Percentiles rank a stretch among this genome's conserved stretches.
phyloP scores from a whole-genome alignment of 345 rosid genomes.

The Gossypium longicalyx region DNA sequence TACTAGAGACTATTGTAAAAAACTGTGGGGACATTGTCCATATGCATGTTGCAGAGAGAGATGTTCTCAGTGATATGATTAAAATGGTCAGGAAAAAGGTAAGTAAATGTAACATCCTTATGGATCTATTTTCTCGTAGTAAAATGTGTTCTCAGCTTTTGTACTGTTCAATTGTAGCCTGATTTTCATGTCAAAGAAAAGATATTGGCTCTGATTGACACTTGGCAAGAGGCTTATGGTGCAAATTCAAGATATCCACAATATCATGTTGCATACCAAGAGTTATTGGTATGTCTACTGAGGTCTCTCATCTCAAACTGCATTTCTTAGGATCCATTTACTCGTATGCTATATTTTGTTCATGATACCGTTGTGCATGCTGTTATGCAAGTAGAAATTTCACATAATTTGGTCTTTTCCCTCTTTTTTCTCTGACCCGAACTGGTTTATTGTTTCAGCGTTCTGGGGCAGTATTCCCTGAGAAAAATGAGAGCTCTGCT shows the following conservation, averaged over 20 bases:
- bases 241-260: constrained; percentile 98
- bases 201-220: constrained; percentile 78
- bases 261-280: constrained; percentile 93
- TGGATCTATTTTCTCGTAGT: constrained; percentile 10
- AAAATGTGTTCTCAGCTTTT: constrained; percentile 29
- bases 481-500: constrained; percentile 75
- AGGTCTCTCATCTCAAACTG: constrained; percentile 9
- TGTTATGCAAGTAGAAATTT: neutral
- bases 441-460: constrained; percentile 55
- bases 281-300: constrained; percentile 70
- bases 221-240: constrained; percentile 99
- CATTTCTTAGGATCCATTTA: constrained; percentile 4
- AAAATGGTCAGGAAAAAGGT: constrained; percentile 89
- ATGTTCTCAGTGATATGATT: constrained; percentile 94
- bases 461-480: constrained; percentile 97
- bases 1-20: constrained; percentile 93
- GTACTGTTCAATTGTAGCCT: constrained; percentile 48
- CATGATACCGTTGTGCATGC: neutral
- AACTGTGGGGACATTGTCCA: constrained; percentile 99
- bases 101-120: constrained; percentile 13
- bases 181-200: constrained; percentile 91
- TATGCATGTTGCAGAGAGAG: constrained; percentile 97
- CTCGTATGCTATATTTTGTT: constrained; percentile 1
- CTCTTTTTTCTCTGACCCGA: constrained; percentile 14
- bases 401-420: constrained; percentile 6